Base-by-base conservation (phyloP, 1,284 basidiomycete species). In the Microstroma glucosiphilum region DNA sequence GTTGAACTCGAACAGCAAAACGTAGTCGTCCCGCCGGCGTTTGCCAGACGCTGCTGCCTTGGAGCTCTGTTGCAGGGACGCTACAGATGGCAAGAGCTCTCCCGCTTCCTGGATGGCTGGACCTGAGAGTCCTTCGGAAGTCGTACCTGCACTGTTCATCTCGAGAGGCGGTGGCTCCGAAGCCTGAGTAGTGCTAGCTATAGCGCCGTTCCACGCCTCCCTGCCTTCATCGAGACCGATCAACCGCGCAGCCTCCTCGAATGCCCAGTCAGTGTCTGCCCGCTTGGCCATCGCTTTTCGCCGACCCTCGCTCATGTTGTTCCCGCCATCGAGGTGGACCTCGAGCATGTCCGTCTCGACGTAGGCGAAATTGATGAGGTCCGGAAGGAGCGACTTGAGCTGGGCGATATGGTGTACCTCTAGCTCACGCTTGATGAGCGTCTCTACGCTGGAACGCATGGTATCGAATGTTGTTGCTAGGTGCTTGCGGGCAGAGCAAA, bases 341-440 rank as follows among this genome's bases (percentile, higher is more conserved):
- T 84, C 84, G 11, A 90, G 77, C 58, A 88, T 84, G 56, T 85
- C 83, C 46, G 82, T 80, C 53, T 89, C 86, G 65, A 89, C 87
- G 75, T 92, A 93, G 15, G 89, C 88, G 71, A 94, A 92, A 56
- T 84, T 86, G 68, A 94, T 83, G 46, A 91, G 82, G 64, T 89
- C 86, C 1, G 91, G 91, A 25, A 92, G 82, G 8, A 94, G 83
- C 1, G 90, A 91, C 88, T 93, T 93, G 66, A 94, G 83, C 79
- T 92, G 89, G 2, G 91, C 89, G 25, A 94, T 86, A 69, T 87
- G 86, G 40, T 83, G 79, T 17, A 92, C 82, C 65, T 91, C 87
- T n/a, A 94, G 82, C 0, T 90, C 88, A 4, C 86, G 82, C 72
- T 89, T 89, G 9, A 91, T 80, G 15, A 92, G 82, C 49, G 84